A percentile compares a stretch with the other conserved stretches of the same genome.
Conservation (phyloP, 768 basidiomycete genomes). For the Gyrodon lividus region DNA sequence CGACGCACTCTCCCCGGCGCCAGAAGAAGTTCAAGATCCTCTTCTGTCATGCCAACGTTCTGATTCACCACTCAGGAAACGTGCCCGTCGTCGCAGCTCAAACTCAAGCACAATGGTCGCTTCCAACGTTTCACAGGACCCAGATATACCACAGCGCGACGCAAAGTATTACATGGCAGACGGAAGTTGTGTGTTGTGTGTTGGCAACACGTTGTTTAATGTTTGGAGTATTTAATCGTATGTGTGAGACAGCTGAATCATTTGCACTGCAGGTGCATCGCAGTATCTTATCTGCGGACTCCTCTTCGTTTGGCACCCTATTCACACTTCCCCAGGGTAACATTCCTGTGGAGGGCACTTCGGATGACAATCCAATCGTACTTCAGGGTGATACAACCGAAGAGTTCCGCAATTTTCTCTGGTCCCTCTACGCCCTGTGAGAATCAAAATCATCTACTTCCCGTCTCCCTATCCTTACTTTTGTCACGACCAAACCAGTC, state of each 20-base stretch:
- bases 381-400: slow-evolving; percentile 59
- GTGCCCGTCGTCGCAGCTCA: slow-evolving; percentile 9
- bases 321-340: slow-evolving; percentile 66
- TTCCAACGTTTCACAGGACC: slow-evolving; percentile 8
- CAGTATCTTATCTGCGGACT: slow-evolving; percentile 58
- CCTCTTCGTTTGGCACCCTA: slow-evolving; percentile 62
- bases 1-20: slow-evolving; percentile 14
- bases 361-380: slow-evolving; percentile 64
- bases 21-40: neutral
- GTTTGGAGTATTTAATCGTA: slow-evolving; percentile 37
- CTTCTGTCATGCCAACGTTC: slow-evolving; percentile 7
- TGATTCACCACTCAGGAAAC: slow-evolving; percentile 10
- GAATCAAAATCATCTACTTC: slow-evolving; percentile 21
- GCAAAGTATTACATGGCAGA: slow-evolving; percentile 62
- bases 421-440: slow-evolving; percentile 75
- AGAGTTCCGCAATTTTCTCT: slow-evolving; percentile 73
- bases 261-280: slow-evolving; percentile 49
- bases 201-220: slow-evolving; percentile 67
- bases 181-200: slow-evolving; percentile 65
- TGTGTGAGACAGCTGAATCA: slow-evolving; percentile 1
- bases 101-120: slow-evolving; percentile 5
- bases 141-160: slow-evolving; percentile 36
- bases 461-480: neutral
- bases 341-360: slow-evolving; percentile 50
- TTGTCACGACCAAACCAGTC: slow-evolving; percentile 38